Evolutionary conservation across 2,329 filamentous ascomycete species (phyloP).

Genomic region (Penicillium olsonii): DNA sequence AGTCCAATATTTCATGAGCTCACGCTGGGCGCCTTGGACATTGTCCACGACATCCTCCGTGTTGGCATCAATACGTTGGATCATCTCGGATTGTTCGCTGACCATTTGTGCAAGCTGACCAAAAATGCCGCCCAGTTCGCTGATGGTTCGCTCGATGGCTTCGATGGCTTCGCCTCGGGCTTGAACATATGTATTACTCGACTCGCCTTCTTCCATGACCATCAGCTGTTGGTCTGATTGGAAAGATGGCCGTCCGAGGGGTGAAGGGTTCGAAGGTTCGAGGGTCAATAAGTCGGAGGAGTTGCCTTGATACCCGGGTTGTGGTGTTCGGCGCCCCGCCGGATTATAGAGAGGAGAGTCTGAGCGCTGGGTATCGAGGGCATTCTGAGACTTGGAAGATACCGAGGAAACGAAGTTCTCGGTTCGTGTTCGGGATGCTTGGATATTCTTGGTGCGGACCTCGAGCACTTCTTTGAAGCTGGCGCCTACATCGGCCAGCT

Average conservation of each 20-base stretch:
- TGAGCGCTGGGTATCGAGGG: slow-evolving; percentile 67
- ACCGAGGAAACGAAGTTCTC: slow-evolving; percentile 96
- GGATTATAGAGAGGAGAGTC: slow-evolving; percentile 86
- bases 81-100: slow-evolving; percentile 95
- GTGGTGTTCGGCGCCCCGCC: slow-evolving; percentile 67
- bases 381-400: slow-evolving; percentile 69
- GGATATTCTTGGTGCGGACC: slow-evolving; percentile 95
- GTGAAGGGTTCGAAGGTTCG: slow-evolving; percentile 63
- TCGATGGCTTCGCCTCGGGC: slow-evolving; percentile 95
- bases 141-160: slow-evolving; percentile 92
- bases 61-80: slow-evolving; percentile 94
- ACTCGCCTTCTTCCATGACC: slow-evolving; percentile 89
- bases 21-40: slow-evolving; percentile 92
- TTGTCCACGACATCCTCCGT: slow-evolving; percentile 98
- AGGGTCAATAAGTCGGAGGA: slow-evolving; percentile 74
- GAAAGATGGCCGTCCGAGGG: slow-evolving; percentile 48
- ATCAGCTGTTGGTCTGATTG: slow-evolving; percentile 84
- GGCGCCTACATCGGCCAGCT: slow-evolving; percentile 85
- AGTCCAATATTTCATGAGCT: slow-evolving; percentile 95
- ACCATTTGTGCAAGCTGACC: slow-evolving; percentile 96
- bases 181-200: slow-evolving; percentile 84
- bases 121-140: slow-evolving; percentile 88
- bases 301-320: slow-evolving; percentile 52
- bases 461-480: slow-evolving; percentile 98
- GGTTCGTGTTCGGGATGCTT: slow-evolving; percentile 85